These are phyloP conservation scores for Bothriochloa decipiens DNA, from an alignment of 176 grass and related monocot genomes.

Conservation along the genomic window DNA sequence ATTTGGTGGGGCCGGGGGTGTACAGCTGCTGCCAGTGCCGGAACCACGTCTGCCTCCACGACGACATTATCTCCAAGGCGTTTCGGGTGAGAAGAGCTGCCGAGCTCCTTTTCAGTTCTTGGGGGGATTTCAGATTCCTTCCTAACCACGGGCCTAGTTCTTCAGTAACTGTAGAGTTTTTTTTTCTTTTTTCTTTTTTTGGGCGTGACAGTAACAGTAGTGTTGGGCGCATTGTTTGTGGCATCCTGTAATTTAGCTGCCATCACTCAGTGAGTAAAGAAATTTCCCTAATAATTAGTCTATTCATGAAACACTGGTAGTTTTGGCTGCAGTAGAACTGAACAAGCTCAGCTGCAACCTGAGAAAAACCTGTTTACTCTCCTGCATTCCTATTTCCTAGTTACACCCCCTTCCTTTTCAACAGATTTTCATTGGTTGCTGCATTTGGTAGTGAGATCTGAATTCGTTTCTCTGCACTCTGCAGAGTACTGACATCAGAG, in stretches of 20 bases:
- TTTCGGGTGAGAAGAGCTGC: slow-evolving; percentile 59
- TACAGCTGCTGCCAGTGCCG: slow-evolving; percentile 76
- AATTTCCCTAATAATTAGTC: not conserved
- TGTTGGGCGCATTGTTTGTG: not conserved
- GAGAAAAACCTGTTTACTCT: not conserved
- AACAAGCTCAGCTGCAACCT: not conserved
- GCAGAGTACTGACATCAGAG: too few relatives aligned
- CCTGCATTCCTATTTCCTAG: not conserved
- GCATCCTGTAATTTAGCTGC: not conserved
- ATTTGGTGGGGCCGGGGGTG: slow-evolving; percentile 60
- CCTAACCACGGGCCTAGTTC: not conserved
- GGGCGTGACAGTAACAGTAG: not conserved
- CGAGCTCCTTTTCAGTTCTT: not conserved
- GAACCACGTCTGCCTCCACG: slow-evolving; percentile 81
- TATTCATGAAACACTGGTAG: not conserved
- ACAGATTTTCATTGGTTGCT: not conserved
- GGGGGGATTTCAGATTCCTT: not conserved
- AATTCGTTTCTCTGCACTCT: too few relatives aligned
- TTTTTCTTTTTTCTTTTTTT: too few relatives aligned
- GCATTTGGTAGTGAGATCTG: not conserved
- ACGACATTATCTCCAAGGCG: slow-evolving; percentile 77
- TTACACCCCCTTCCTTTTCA: not conserved
- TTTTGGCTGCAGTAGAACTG: not conserved
- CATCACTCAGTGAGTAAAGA: not conserved
- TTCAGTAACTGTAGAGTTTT: not conserved